Evolutionary conservation across 2,329 filamentous ascomycete species (phyloP), one percentile per base, ranked within the genome.

Genomic region (Exophiala calicioides): DNA sequence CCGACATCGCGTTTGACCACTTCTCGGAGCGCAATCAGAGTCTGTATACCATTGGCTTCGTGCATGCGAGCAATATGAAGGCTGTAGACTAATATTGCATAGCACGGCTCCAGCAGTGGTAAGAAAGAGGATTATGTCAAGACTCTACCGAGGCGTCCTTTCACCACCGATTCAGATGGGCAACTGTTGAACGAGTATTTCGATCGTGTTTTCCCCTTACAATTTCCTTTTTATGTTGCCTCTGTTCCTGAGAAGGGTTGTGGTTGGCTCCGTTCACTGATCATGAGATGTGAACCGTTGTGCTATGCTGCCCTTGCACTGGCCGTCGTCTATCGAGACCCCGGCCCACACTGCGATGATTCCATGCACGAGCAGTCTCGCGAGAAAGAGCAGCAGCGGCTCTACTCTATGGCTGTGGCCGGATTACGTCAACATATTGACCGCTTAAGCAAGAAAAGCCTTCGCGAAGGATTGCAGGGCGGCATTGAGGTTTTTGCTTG

Each of bases 221-320:
- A 33, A 19, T 33, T 33, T 16, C 31, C 31, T 19, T 33, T 33
- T 33, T 33, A 33, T 33, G 31, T 33, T 4, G 31, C 31, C 12
- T 33, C 31, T 33, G n/a, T 33, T 16, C 31, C 31, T 12, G 31
- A 33, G 13, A 33, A 19, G 31, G 31, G 31, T 5, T 19, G 20
- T 19, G 31, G 31, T 19, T 33, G 31, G 31, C 31, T 33, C 31
- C 31, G 31, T 33, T 18, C 31, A 3, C 31, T 33, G n/a, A 33
- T 33, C 15, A 16, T 5, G 5, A 15, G 31, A 33, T 33, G 31
- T 18, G 31, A 33, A 33, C 31, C 31, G n/a, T 19, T 33, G 5
- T 33, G 31, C 31, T 33, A 33, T 33, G 31, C 31, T 6, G 31
- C 31, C 9, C 31, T 33, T 33, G 31, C 31, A 15, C 31, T 33